A percentile compares a stretch with the other conserved stretches of the same genome.
phyloP scores from a whole-genome alignment of 2,329 filamentous ascomycete genomes.

The Colletotrichum musae region DNA sequence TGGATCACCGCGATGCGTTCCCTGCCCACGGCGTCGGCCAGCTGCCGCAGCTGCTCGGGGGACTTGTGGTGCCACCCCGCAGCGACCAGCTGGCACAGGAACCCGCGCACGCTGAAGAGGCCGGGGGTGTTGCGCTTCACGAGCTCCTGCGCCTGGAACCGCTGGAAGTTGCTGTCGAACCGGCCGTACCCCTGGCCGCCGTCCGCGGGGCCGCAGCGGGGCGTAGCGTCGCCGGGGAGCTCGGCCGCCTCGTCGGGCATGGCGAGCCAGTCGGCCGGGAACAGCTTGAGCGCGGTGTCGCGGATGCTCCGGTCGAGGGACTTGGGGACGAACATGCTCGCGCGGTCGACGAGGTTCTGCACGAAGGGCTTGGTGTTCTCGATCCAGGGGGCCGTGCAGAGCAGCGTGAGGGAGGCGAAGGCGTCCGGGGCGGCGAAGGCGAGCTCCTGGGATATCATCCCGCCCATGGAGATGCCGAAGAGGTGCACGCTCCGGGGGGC shows the following conservation, averaged over 20 bases:
- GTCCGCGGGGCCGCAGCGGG: conserved; percentile 53
- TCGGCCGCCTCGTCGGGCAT: conserved; percentile 69
- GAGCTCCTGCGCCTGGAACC: conserved; percentile 85
- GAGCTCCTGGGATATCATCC: conserved; percentile 93
- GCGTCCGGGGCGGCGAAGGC: conserved; percentile 66
- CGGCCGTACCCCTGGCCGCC: conserved; percentile 56
- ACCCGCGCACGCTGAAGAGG: conserved; percentile 76
- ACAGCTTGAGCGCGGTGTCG: conserved; percentile 76
- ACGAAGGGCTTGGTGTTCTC: conserved; percentile 74
- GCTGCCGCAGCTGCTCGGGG: conserved; percentile 72
- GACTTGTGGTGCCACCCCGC: conserved; percentile 86
- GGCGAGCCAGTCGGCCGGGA: conserved; percentile 74
- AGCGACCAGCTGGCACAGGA: conserved; percentile 83
- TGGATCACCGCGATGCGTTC: conserved; percentile 84
- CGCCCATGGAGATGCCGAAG: conserved; percentile 86
- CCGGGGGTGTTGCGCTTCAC: conserved; percentile 75
- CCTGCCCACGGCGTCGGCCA: conserved; percentile 79
- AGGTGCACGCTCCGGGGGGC: conserved; percentile 70
- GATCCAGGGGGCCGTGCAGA: conserved; percentile 73
- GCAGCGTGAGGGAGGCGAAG: conserved; percentile 70
- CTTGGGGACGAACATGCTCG: conserved; percentile 77
- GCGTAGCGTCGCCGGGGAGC: conserved; percentile 62
- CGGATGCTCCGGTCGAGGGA: conserved; percentile 76
- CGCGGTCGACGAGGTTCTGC: conserved; percentile 74
- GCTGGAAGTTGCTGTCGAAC: conserved; percentile 84